phyloP scores from a whole-genome alignment of 2,329 filamentous ascomycete genomes.

The Alternaria ethzedia region DNA sequence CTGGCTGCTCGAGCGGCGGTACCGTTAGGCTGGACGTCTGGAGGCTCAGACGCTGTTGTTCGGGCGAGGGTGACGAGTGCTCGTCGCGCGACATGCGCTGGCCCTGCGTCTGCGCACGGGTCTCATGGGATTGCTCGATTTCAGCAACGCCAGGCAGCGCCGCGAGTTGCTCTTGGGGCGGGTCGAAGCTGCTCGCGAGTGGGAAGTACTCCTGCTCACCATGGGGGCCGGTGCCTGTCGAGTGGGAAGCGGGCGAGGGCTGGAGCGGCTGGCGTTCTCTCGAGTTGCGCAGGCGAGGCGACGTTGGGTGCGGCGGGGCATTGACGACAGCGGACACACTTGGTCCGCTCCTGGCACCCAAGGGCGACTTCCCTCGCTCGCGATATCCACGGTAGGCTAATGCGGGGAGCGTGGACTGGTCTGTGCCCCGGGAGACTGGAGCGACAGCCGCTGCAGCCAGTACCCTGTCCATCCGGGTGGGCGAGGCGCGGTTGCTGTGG shows the following conservation, averaged over 20 bases:
- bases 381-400: conserved; percentile 42
- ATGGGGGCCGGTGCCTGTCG: conserved; percentile 28
- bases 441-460: conserved; percentile 14
- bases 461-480: conserved; percentile 30
- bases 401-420: conserved; percentile 32
- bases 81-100: conserved; percentile 14
- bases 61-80: conserved; percentile 7
- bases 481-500: conserved; percentile 37
- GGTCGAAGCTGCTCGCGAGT: conserved; percentile 14
- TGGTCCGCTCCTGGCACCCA: conserved; percentile 25
- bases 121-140: conserved; percentile 6
- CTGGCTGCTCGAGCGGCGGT: conserved; percentile 37
- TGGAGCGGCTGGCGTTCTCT: conserved; percentile 41
- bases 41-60: conserved; percentile 33
- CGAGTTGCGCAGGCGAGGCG: conserved; percentile 45
- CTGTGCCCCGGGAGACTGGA: conserved; percentile 14
- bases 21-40: conserved; percentile 34
- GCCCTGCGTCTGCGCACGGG: conserved; percentile 9
- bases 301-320: conserved; percentile 37
- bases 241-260: conserved; percentile 29
- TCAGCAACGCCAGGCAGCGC: conserved; percentile 1
- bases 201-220: conserved; percentile 36
- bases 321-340: conserved; percentile 41
- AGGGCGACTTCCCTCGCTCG: conserved; percentile 40
- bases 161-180: conserved; percentile 12